phyloP scores from a whole-genome alignment of 2,329 filamentous ascomycete genomes.

The Akanthomyces lecanii region DNA sequence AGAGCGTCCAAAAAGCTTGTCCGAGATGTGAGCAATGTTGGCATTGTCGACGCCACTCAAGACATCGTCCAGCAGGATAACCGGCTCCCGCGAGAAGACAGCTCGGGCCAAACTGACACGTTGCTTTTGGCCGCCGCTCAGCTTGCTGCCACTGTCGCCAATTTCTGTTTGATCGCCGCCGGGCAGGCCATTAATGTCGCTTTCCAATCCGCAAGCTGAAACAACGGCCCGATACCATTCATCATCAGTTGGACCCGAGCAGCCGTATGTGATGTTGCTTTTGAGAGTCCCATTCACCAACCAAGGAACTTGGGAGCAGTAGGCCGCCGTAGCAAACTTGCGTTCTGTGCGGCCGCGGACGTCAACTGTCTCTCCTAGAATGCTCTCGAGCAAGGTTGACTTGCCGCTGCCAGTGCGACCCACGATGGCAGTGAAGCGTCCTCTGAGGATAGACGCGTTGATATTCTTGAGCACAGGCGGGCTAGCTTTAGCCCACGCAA shows the following conservation, averaged over 20 bases:
- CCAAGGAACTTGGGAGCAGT: slow-evolving; percentile 21
- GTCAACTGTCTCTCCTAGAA: slow-evolving; percentile 18
- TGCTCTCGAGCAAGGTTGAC: slow-evolving; percentile 15
- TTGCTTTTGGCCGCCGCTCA: slow-evolving; percentile 27
- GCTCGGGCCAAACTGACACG: slow-evolving; percentile 26
- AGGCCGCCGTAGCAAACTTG: slow-evolving; percentile 13
- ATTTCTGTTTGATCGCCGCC: slow-evolving; percentile 16
- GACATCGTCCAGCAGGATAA: slow-evolving; percentile 31
- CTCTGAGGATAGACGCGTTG: background rate
- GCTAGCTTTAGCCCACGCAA: background rate
- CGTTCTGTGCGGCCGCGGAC: background rate
- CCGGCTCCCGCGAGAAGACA: slow-evolving; percentile 21
- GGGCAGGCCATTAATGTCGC: slow-evolving; percentile 17
- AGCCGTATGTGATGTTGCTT: slow-evolving; percentile 18
- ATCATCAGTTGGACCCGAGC: background rate
- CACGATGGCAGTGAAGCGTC: slow-evolving; percentile 7
- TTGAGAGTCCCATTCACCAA: slow-evolving; percentile 18
- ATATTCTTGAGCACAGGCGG: background rate
- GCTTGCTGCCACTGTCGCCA: slow-evolving; percentile 4
- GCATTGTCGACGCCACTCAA: slow-evolving; percentile 33
- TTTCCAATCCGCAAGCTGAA: slow-evolving; percentile 15
- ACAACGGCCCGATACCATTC: slow-evolving; percentile 20
- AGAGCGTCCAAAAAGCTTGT: slow-evolving; percentile 29
- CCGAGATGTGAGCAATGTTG: slow-evolving; percentile 35
- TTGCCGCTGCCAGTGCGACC: slow-evolving; percentile 21